Evolutionary conservation across 164 flowering plant species (phyloP), one percentile per base, ranked within the genome.

Genomic region (Stephania japonica): DNA sequence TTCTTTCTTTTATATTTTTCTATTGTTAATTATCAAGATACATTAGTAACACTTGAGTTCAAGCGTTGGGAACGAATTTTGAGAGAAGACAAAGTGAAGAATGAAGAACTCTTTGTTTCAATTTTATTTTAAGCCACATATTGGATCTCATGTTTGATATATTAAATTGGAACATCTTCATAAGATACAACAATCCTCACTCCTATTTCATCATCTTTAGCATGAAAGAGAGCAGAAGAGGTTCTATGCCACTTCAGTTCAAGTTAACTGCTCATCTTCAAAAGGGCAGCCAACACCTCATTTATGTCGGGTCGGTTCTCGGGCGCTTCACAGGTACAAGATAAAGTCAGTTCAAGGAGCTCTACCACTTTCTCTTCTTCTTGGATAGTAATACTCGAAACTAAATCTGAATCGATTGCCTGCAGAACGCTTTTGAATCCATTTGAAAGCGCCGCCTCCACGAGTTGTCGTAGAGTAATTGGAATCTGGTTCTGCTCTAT

Each of bases 301-400:
- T 88, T 78, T 84, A 90, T 90, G 78, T 84, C 77, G 0, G 95
- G 92, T 42, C 97, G 82, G 64, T 84, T 78, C 18, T 88, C 88
- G 4, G 96, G 91, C 26, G 75, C 69, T 12, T 77, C 50, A 27
- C 27, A 25, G 77, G 92, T 87, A 82, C 97, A 93, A 24, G 76
- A 79, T 71, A 89, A 76, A 42, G 92, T 90, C 47, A 93, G 79
- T 44, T 84, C 75, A 27, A 91, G 76, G 59, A 91, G 80, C 63
- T 71, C 75, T 64, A 78, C 78, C 3, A 89, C 11, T n/a, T 72
- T 75, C 41, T 83, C 83, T 44, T 67, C 80, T 26, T 83, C 76
- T 59, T 75, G 49, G 14, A 14, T 75, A 24, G 72, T 50, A 59
- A 65, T 47, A 50, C 67, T 73, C 24, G 72, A 68, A 64, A 68